These are phyloP conservation scores for Schizonepeta tenuifolia DNA, from an alignment of 257 asterid genomes.

Conservation along the genomic window DNA sequence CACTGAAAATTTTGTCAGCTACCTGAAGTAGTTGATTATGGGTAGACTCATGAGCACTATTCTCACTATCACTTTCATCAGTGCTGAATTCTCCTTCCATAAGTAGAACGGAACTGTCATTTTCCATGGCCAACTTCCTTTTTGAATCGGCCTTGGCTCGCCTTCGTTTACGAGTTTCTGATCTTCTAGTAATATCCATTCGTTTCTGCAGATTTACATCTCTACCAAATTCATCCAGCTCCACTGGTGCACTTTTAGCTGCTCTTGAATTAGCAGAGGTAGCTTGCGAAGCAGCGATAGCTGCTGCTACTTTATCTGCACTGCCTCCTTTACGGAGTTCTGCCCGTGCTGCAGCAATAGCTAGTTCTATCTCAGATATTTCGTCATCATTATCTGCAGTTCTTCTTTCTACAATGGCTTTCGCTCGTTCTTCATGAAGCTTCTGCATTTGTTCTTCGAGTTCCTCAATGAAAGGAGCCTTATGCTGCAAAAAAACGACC, in stretches of 20 bases:
- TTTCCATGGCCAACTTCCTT: slow-evolving; percentile 59
- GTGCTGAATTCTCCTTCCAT: slow-evolving; percentile 98
- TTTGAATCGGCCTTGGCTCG: slow-evolving; percentile 73
- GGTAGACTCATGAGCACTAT: slow-evolving; percentile 72
- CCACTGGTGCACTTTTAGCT: slow-evolving; percentile 63
- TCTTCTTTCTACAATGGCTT: slow-evolving; percentile 76
- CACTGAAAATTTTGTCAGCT: slow-evolving; percentile 80
- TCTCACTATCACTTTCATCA: slow-evolving; percentile 95
- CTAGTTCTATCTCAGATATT: slow-evolving; percentile 77
- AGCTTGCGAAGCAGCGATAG: slow-evolving; percentile 67
- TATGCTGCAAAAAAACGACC: slow-evolving; percentile 60
- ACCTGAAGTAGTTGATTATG: slow-evolving; percentile 75
- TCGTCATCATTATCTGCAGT: slow-evolving; percentile 81
- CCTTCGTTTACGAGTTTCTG: slow-evolving; percentile 65
- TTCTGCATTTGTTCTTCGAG: slow-evolving; percentile 91
- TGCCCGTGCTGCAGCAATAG: slow-evolving; percentile 69
- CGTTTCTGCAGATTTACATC: slow-evolving; percentile 78
- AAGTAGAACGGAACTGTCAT: slow-evolving; percentile 50
- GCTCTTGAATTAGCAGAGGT: slow-evolving; percentile 63
- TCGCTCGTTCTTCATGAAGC: slow-evolving; percentile 88
- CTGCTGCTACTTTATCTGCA: slow-evolving; percentile 58
- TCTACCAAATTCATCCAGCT: slow-evolving; percentile 90
- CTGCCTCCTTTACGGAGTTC: slow-evolving; percentile 62
- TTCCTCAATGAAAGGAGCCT: slow-evolving; percentile 92
- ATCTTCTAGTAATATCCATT: slow-evolving; percentile 77